Evolutionary conservation across 768 basidiomycete genomes (phyloP).

Genomic region (Boletellus sp.): DNA sequence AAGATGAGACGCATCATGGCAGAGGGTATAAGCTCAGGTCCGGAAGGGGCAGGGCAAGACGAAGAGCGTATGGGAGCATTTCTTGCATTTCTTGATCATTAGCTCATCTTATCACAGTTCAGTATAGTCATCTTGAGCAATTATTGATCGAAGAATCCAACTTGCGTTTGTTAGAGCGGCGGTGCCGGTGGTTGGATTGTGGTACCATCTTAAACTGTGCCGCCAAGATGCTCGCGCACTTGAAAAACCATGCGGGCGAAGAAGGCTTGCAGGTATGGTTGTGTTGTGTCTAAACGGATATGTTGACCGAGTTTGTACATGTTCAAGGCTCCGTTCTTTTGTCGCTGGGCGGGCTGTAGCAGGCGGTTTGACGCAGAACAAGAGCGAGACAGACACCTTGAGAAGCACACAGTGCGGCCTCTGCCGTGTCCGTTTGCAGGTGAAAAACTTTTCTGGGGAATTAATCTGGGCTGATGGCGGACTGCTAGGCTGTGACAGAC

Average conservation of each 20-base stretch:
- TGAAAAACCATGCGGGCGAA: constrained; percentile 37
- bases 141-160: constrained; percentile 46
- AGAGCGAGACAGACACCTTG: constrained; percentile 46
- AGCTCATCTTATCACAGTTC: constrained; percentile 38
- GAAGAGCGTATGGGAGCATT: constrained; percentile 32
- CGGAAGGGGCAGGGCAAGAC: constrained; percentile 17
- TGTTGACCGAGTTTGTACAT: constrained; percentile 6
- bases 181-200: constrained; percentile 63
- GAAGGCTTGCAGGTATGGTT: constrained; percentile 26
- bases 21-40: constrained; percentile 18
- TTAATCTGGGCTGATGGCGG: constrained; percentile 7
- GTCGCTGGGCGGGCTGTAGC: constrained; percentile 59
- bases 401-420: constrained; percentile 41
- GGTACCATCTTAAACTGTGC: constrained; percentile 51
- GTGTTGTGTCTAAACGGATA: constrained; percentile 1
- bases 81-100: constrained; percentile 15
- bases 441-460: constrained; percentile 23
- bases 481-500: constrained; percentile 49
- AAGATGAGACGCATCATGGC: constrained; percentile 12
- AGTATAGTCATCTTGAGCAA: constrained; percentile 36
- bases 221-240: constrained; percentile 47
- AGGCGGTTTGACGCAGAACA: constrained; percentile 36
- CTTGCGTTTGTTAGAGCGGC: constrained; percentile 42
- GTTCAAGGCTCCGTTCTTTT: constrained; percentile 38
- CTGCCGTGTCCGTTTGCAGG: constrained; percentile 39